Conservation (phyloP, 2,329 filamentous ascomycete species). For the Ascochyta viciae-villosae region DNA sequence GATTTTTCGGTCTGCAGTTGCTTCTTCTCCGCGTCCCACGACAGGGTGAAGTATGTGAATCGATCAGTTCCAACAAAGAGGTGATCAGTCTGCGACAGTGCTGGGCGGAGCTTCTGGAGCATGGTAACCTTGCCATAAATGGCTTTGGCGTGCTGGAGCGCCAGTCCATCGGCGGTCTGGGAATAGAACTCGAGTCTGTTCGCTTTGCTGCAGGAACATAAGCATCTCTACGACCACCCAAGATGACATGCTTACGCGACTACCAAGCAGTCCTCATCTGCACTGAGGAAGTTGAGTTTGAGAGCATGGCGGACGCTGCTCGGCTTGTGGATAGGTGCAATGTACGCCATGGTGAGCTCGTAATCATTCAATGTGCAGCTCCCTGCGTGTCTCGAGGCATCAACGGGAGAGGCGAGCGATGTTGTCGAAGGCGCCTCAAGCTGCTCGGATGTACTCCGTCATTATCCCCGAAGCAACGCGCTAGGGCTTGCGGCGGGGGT, state of each 20-base stretch:
- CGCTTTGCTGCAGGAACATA: slow-evolving; percentile 64
- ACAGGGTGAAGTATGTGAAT: slow-evolving; percentile 87
- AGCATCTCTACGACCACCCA: slow-evolving; percentile 6
- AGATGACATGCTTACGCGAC: slow-evolving; percentile 71
- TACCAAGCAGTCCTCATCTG: slow-evolving; percentile 81
- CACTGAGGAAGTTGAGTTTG: slow-evolving; percentile 75
- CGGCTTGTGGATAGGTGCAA: slow-evolving; percentile 90
- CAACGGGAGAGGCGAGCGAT: slow-evolving; percentile 2
- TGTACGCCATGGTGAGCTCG: slow-evolving; percentile 76
- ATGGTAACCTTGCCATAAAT: slow-evolving; percentile 89
- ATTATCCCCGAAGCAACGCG: slow-evolving; percentile 33
- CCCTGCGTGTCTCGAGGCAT: background rate
- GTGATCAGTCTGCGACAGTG: slow-evolving; percentile 77
- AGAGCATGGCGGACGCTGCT: slow-evolving; percentile 91
- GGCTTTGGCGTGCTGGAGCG: slow-evolving; percentile 71
- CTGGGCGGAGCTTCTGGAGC: slow-evolving; percentile 79
- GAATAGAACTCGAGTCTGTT: slow-evolving; percentile 88
- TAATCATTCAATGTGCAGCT: slow-evolving; percentile 1
- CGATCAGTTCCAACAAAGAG: slow-evolving; percentile 92
- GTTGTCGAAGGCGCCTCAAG: slow-evolving; percentile 8
- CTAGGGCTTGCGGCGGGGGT: slow-evolving; percentile 17
- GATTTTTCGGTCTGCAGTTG: slow-evolving; percentile 64
- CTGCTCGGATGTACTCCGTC: slow-evolving; percentile 40
- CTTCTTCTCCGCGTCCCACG: slow-evolving; percentile 72
- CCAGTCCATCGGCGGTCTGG: slow-evolving; percentile 65